phyloP scores from a whole-genome alignment of 805 yeast genomes.

The Nakazawaea peltata region DNA sequence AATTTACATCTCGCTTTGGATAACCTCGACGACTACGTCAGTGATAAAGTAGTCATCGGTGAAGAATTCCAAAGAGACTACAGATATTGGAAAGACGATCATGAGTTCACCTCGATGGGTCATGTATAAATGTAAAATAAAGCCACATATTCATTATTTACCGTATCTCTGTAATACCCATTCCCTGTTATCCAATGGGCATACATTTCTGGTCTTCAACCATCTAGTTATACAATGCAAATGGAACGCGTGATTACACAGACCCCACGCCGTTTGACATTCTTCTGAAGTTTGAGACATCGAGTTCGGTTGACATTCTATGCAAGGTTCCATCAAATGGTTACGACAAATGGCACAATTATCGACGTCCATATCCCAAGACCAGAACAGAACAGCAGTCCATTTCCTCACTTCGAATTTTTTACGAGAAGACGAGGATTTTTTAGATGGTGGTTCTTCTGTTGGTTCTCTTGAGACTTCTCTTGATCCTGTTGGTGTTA shows the following conservation, averaged over 20 bases:
- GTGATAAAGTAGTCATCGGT: constrained; percentile 53
- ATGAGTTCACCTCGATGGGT: neutral
- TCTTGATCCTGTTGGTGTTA: too few species aligned
- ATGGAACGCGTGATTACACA: constrained; percentile 97
- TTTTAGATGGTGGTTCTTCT: neutral
- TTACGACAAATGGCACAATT: constrained; percentile 98
- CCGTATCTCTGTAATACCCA: constrained; percentile 43
- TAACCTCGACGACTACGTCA: constrained; percentile 35
- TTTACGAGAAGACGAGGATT: constrained; percentile 32
- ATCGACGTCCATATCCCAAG: constrained; percentile 95
- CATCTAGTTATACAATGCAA: constrained; percentile 94
- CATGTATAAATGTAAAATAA: neutral
- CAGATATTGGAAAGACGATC: constrained; percentile 9
- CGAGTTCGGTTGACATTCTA: constrained; percentile 88
- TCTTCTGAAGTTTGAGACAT: constrained; percentile 55
- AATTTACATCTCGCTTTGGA: constrained; percentile 25
- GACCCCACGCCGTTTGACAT: constrained; percentile 96
- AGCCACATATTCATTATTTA: constrained; percentile 2
- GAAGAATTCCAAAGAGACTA: constrained; percentile 10
- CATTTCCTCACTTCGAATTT: constrained; percentile 92
- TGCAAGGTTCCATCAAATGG: constrained; percentile 96
- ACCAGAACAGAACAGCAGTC: constrained; percentile 99
- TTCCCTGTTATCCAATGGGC: constrained; percentile 92
- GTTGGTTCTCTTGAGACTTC: too few species aligned
- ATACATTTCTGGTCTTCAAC: constrained; percentile 90